phyloP scores from a whole-genome alignment of 2,329 filamentous ascomycete genomes.

The Calonectria montana region DNA sequence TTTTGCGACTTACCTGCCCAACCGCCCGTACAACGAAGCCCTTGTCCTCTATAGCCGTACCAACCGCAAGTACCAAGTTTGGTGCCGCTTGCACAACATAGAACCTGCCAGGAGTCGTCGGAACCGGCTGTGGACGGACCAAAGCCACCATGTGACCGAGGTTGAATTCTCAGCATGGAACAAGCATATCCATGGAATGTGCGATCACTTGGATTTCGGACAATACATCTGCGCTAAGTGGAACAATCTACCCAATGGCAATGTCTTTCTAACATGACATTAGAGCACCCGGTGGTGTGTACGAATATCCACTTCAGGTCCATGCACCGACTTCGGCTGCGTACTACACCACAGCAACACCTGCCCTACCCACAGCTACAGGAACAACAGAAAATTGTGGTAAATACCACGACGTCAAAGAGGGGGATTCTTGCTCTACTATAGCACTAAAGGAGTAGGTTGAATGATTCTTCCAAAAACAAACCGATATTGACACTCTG shows the following conservation, averaged over 20 bases:
- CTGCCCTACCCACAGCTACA: background rate
- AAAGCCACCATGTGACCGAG: background rate
- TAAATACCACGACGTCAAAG: background rate
- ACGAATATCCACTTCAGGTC: background rate
- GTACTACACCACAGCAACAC: background rate
- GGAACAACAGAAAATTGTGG: background rate
- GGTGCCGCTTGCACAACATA: too few species aligned
- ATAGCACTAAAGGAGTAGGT: background rate
- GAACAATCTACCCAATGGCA: background rate
- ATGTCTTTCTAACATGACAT: background rate
- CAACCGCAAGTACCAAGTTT: too few species aligned
- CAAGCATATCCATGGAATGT: background rate
- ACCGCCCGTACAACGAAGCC: too few species aligned
- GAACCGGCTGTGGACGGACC: too few species aligned
- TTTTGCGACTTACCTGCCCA: too few species aligned
- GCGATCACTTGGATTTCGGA: background rate
- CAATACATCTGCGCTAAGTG: background rate
- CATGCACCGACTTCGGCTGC: background rate
- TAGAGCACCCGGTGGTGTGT: background rate
- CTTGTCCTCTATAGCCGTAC: too few species aligned
- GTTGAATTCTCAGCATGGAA: background rate
- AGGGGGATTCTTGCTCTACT: background rate
- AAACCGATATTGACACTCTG: too few species aligned
- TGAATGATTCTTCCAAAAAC: background rate
- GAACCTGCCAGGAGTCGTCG: too few species aligned